Base-by-base conservation (phyloP, 2,329 filamentous ascomycete species). In the Diaporthe ilicicola region DNA sequence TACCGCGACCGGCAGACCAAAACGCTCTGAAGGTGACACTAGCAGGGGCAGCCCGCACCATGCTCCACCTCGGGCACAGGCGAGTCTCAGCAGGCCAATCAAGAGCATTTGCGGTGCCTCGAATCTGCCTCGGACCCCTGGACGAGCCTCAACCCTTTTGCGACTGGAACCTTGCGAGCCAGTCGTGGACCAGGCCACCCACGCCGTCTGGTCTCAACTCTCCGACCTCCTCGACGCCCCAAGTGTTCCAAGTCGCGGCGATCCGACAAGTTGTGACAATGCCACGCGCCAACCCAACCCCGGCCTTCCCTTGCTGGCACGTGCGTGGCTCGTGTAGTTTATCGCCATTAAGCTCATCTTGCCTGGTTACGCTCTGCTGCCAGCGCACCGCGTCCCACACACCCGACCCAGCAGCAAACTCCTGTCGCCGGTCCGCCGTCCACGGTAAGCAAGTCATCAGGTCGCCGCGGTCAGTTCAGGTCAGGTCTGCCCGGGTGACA, bases 191-290 rank as follows among this genome's bases (percentile, higher is more conserved):
- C 39, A 12, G 39, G 24, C 56, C 24, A 32, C 7, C 56, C 24
- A 10, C 8, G 39, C 17, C 56, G 56, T 34, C 42, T 62, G 70
- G 70, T 70, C 70, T 70, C 70, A 70, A 44, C 9, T 72, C 67
- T 72, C 67, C 67, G 70, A 72, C 67, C 62, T 56, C 48, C 19
- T 56, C 68, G 70, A 70, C 46, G 70, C 70, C 29, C 39, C 24
- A 24, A 61, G 48, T 67, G 71, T 72, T 72, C 64, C 71, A 72
- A 68, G 67, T 65, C 71, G 62, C 68, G 68, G 68, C 64, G 53
- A 70, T 70, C 70, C 67, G 70, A 72, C 70, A 24, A 54, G 44
- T 64, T 64, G 46, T 56, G 54, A 71, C 70, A 71, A 42, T 59
- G 55, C 59, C 61, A 54, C 51, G 46, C 34, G 12, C 62, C 34